phyloP scores from a whole-genome alignment of 2,329 filamentous ascomycete genomes.

The Apiospora marii region DNA sequence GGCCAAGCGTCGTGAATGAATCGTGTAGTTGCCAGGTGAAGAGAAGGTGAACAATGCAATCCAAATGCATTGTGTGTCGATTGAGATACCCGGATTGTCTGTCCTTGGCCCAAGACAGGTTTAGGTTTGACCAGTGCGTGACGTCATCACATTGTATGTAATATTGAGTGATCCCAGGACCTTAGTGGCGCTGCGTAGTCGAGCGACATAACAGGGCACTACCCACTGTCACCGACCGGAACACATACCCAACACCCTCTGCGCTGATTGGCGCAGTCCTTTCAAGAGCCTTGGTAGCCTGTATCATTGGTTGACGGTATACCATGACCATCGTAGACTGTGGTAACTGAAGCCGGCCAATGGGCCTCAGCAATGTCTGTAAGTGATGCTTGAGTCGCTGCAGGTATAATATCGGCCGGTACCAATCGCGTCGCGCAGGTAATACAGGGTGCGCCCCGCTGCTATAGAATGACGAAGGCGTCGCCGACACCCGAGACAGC shows the following conservation, averaged over 20 bases:
- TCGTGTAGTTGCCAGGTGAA: not conserved
- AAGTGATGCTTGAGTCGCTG: not conserved
- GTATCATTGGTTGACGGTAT: not conserved
- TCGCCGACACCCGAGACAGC: not conserved
- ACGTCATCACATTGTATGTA: not conserved
- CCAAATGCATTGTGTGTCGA: not conserved
- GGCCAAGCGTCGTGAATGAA: not conserved
- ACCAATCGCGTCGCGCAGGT: not conserved
- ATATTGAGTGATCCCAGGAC: not conserved
- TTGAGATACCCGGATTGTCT: not conserved
- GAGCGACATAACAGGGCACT: not conserved
- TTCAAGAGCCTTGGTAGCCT: not conserved
- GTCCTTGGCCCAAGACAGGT: not conserved
- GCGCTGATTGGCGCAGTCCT: not conserved
- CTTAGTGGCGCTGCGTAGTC: not conserved
- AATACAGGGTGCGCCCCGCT: not conserved
- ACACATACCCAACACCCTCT: not conserved
- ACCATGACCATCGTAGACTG: not conserved
- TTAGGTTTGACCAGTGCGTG: not conserved
- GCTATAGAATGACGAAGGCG: not conserved
- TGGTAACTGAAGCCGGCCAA: not conserved
- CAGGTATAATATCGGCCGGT: not conserved
- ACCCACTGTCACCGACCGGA: not conserved
- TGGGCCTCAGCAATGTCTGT: not conserved
- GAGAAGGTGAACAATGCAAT: not conserved